phyloP scores from a whole-genome alignment of 1,284 basidiomycete species.

The Pseudozyma sp. region DNA sequence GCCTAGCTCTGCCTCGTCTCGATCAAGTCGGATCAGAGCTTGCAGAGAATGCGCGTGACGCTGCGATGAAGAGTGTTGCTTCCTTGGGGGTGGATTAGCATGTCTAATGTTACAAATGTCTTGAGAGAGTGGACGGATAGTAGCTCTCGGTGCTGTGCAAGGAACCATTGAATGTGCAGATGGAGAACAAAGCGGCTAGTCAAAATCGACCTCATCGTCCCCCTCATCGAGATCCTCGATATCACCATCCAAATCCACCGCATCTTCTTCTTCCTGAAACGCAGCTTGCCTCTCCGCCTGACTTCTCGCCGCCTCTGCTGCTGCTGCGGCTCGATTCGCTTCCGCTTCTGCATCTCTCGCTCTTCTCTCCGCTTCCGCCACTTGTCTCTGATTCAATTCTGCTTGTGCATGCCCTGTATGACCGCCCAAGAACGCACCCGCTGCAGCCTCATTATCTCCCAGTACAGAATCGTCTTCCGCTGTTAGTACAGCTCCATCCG shows the following conservation, averaged over 20 bases:
- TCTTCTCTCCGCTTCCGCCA: slow-evolving; percentile 30
- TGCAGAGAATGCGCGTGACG: too few species aligned
- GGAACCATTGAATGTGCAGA: not conserved
- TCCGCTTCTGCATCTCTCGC: slow-evolving; percentile 43
- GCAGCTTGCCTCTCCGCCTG: slow-evolving; percentile 42
- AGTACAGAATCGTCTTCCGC: slow-evolving; percentile 15
- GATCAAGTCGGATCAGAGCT: too few species aligned
- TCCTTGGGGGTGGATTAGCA: too few species aligned
- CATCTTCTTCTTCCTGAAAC: slow-evolving; percentile 44
- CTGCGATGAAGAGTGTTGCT: too few species aligned
- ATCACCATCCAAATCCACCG: slow-evolving; percentile 55
- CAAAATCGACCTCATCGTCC: slow-evolving; percentile 50
- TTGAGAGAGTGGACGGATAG: too few species aligned
- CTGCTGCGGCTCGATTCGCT: slow-evolving; percentile 34
- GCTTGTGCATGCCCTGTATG: slow-evolving; percentile 45
- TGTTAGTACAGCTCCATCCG: slow-evolving; percentile 9
- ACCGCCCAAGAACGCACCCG: slow-evolving; percentile 24
- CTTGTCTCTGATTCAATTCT: slow-evolving; percentile 26
- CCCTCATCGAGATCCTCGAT: slow-evolving; percentile 59
- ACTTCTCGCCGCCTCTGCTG: slow-evolving; percentile 34
- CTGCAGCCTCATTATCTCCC: slow-evolving; percentile 14
- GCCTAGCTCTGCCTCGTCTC: too few species aligned
- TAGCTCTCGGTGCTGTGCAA: not conserved
- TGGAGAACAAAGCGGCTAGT: slow-evolving; percentile 6
- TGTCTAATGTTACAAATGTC: too few species aligned